A percentile compares a stretch with the other conserved stretches of the same genome.
Conservation (phyloP, 768 basidiomycete species). For the Agrocybe chaxingu region DNA sequence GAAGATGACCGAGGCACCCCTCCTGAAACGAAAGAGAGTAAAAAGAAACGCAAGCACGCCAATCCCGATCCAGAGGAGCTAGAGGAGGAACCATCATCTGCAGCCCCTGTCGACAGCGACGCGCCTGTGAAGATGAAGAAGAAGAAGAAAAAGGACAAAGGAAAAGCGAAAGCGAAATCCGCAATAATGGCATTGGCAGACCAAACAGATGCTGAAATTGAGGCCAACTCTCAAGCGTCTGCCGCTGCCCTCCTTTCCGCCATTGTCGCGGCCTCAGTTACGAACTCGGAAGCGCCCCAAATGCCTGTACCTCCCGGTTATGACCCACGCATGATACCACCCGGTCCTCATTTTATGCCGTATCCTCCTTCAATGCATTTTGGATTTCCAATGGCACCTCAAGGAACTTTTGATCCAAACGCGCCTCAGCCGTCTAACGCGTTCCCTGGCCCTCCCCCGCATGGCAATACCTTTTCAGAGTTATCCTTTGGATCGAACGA, state of each 20-base stretch:
- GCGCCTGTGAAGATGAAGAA: slow-evolving; percentile 15
- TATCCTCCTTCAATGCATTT: slow-evolving; percentile 24
- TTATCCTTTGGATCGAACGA: slow-evolving; percentile 58
- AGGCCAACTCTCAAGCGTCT: slow-evolving; percentile 41
- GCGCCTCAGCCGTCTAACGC: slow-evolving; percentile 11
- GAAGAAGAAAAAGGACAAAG: slow-evolving; percentile 27
- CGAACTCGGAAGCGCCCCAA: slow-evolving; percentile 35
- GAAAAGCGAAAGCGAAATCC: slow-evolving; percentile 22
- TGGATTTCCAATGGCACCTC: slow-evolving; percentile 17
- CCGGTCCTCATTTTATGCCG: slow-evolving; percentile 24
- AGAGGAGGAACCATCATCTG: not conserved
- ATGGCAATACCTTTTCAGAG: slow-evolving; percentile 28
- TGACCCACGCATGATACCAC: slow-evolving; percentile 22
- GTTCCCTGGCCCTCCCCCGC: slow-evolving; percentile 13
- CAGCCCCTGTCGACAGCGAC: not conserved
- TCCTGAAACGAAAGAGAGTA: slow-evolving; percentile 23
- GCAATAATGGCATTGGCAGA: slow-evolving; percentile 11
- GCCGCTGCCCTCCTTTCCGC: slow-evolving; percentile 61
- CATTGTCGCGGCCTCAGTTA: slow-evolving; percentile 63
- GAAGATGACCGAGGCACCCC: slow-evolving; percentile 23
- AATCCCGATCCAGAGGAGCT: slow-evolving; percentile 20
- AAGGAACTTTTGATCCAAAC: slow-evolving; percentile 17
- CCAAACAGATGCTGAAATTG: slow-evolving; percentile 25
- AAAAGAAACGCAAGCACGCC: slow-evolving; percentile 30
- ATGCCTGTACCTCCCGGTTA: slow-evolving; percentile 28